Conservation (phyloP, 176 grass and related monocot species). For the Ampelocalamus luodianensis region DNA sequence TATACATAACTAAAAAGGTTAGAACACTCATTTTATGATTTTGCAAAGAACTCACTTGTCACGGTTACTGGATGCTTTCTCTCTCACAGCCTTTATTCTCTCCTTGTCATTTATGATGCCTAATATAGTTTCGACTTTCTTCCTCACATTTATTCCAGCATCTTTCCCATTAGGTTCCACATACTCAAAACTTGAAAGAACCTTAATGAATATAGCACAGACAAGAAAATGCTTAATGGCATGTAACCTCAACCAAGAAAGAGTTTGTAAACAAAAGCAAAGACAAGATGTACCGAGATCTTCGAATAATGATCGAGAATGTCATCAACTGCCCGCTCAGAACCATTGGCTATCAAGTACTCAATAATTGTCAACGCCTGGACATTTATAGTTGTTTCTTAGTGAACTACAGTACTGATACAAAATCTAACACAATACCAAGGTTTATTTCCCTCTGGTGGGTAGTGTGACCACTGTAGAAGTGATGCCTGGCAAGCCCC, state of each 20-base stretch:
- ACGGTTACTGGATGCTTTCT: slow-evolving; percentile 82
- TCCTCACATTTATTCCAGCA: slow-evolving; percentile 94
- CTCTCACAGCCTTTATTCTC: slow-evolving; percentile 87
- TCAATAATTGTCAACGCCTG: slow-evolving; percentile 94
- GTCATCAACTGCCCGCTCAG: slow-evolving; percentile 91
- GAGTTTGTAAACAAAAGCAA: slow-evolving; percentile 21
- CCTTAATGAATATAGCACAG: slow-evolving; percentile 53
- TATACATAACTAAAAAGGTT: neutral
- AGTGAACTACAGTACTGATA: slow-evolving; percentile 31
- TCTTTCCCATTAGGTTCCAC: slow-evolving; percentile 97
- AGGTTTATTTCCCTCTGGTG: slow-evolving; percentile 4
- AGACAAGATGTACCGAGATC: slow-evolving; percentile 76
- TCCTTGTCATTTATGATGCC: slow-evolving; percentile 88
- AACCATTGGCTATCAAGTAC: slow-evolving; percentile 97
- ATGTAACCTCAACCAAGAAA: slow-evolving; percentile 32
- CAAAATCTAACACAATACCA: slow-evolving; percentile 19
- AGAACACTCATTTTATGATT: slow-evolving; percentile 30
- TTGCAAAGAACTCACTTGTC: slow-evolving; percentile 73
- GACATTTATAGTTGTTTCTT: slow-evolving; percentile 33
- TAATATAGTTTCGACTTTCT: slow-evolving; percentile 92
- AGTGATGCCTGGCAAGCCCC: slow-evolving; percentile 26
- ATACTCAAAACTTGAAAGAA: slow-evolving; percentile 93
- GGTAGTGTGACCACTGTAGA: slow-evolving; percentile 19
- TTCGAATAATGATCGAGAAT: slow-evolving; percentile 87
- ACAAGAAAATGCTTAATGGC: slow-evolving; percentile 32